Conservation (phyloP, 2,329 filamentous ascomycete genomes). For the Alternaria sp. region DNA sequence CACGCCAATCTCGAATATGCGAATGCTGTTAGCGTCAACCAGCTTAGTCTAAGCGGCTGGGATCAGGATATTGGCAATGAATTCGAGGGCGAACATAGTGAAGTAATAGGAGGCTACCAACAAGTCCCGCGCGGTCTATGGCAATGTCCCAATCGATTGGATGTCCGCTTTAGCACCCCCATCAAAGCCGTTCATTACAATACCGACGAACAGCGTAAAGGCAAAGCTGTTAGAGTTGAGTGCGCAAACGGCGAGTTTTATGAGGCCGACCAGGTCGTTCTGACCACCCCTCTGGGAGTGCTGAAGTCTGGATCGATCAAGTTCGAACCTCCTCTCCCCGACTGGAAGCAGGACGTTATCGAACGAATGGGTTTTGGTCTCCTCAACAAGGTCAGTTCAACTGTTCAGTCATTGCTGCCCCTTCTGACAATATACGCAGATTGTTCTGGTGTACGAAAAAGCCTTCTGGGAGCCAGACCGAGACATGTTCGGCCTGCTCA, state of each 20-base stretch:
- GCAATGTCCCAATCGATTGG: slow-evolving; percentile 77
- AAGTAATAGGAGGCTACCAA: slow-evolving; percentile 93
- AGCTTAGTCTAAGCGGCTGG: slow-evolving; percentile 89
- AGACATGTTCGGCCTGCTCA: slow-evolving; percentile 93
- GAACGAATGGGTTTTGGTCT: slow-evolving; percentile 88
- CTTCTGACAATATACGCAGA: slow-evolving; percentile 43
- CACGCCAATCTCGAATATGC: slow-evolving; percentile 98
- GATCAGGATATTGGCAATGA: slow-evolving; percentile 98
- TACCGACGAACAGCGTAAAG: slow-evolving; percentile 20
- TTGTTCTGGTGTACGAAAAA: slow-evolving; percentile 86
- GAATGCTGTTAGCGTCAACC: slow-evolving; percentile 87
- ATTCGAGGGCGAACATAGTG: slow-evolving; percentile 93
- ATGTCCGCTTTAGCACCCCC: slow-evolving; percentile 76
- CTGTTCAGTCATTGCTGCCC: background rate
- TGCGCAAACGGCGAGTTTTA: slow-evolving; percentile 80
- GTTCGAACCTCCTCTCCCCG: slow-evolving; percentile 91
- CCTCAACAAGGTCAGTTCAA: slow-evolving; percentile 77
- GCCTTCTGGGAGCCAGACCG: slow-evolving; percentile 90
- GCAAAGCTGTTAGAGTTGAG: slow-evolving; percentile 54
- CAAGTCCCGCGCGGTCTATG: slow-evolving; percentile 89
- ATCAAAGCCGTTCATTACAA: slow-evolving; percentile 77
- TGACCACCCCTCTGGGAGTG: slow-evolving; percentile 89
- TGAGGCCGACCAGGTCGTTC: slow-evolving; percentile 89
- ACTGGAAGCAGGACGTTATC: slow-evolving; percentile 85
- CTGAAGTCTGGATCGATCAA: slow-evolving; percentile 81